These are phyloP conservation scores for Fusarium heterosporum DNA, from an alignment of 2,329 filamentous ascomycete species.

Conservation along the genomic window DNA sequence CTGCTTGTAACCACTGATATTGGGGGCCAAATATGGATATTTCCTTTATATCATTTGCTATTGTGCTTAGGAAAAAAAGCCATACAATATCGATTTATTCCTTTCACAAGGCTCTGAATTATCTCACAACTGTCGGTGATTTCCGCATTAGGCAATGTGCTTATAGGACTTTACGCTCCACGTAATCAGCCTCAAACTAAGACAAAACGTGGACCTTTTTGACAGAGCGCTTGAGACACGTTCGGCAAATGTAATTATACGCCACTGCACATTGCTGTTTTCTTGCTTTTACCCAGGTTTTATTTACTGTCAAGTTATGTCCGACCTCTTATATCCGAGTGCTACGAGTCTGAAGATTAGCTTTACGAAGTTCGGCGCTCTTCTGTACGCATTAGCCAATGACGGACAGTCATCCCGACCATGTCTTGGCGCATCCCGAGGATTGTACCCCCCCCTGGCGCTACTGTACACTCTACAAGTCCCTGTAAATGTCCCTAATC, in stretches of 20 bases:
- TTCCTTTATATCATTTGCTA: no score
- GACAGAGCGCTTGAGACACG: not conserved
- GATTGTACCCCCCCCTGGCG: conserved; percentile 15
- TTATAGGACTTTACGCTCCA: conserved; percentile 1
- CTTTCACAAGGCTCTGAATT: not conserved
- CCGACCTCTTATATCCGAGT: not conserved
- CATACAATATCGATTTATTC: not conserved
- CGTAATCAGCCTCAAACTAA: conserved; percentile 17
- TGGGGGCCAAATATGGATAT: no score
- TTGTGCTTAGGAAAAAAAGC: no score
- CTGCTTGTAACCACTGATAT: not conserved
- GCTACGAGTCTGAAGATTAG: not conserved
- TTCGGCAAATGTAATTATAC: not conserved
- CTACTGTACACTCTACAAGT: not conserved
- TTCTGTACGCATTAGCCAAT: not conserved
- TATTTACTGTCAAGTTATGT: not conserved
- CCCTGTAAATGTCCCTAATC: not conserved
- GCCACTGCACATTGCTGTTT: not conserved
- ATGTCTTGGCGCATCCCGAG: not conserved
- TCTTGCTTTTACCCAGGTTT: not conserved
- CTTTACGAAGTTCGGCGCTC: not conserved
- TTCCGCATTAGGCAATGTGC: conserved; percentile 18
- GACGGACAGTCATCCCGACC: not conserved
- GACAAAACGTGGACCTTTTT: not conserved
- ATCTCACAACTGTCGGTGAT: not conserved